Percentiles rank a stretch among this genome's conserved stretches.
Evolutionary conservation across 1,139 yeast species (phyloP).

Genomic region (Kodamaea fungicola): DNA sequence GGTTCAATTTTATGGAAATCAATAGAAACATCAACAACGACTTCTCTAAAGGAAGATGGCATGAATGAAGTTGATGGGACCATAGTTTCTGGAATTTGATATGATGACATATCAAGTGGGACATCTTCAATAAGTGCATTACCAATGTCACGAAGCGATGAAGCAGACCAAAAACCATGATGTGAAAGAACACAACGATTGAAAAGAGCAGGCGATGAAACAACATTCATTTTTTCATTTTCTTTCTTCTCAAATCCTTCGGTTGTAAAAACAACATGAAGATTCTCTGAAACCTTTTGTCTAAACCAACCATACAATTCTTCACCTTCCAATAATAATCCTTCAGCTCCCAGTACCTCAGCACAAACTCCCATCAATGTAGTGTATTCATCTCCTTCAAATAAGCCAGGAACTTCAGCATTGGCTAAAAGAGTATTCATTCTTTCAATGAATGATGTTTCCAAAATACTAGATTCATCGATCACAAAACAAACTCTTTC

Average conservation of each 20-base stretch:
- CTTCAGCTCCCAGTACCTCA: slow-evolving; percentile 58
- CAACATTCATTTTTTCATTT: slow-evolving; percentile 29
- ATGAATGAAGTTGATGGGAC: slow-evolving; percentile 7
- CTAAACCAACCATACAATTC: slow-evolving; percentile 79
- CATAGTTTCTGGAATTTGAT: slow-evolving; percentile 22
- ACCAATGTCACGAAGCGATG: slow-evolving; percentile 52
- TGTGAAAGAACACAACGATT: slow-evolving; percentile 87
- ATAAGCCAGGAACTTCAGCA: slow-evolving; percentile 89
- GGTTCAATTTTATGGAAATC: slow-evolving; percentile 35
- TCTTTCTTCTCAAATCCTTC: slow-evolving; percentile 47
- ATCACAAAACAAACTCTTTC: slow-evolving; percentile 70
- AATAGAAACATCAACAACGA: slow-evolving; percentile 46
- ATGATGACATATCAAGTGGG: slow-evolving; percentile 50
- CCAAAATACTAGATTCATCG: slow-evolving; percentile 77
- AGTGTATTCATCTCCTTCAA: slow-evolving; percentile 69
- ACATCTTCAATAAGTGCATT: slow-evolving; percentile 34
- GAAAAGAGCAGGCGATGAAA: slow-evolving; percentile 85
- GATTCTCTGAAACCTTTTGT: slow-evolving; percentile 59
- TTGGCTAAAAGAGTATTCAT: slow-evolving; percentile 92
- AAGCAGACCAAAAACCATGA: slow-evolving; percentile 81
- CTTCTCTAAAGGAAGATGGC: slow-evolving; percentile 37
- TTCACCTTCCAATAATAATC: slow-evolving; percentile 59
- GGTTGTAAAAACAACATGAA: slow-evolving; percentile 82
- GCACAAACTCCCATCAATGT: slow-evolving; percentile 54
- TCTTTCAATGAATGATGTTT: slow-evolving; percentile 78